A percentile compares a stretch with the other conserved stretches of the same genome.
Conservation (phyloP, 768 basidiomycete species). For the Amanita pallidorosea region DNA sequence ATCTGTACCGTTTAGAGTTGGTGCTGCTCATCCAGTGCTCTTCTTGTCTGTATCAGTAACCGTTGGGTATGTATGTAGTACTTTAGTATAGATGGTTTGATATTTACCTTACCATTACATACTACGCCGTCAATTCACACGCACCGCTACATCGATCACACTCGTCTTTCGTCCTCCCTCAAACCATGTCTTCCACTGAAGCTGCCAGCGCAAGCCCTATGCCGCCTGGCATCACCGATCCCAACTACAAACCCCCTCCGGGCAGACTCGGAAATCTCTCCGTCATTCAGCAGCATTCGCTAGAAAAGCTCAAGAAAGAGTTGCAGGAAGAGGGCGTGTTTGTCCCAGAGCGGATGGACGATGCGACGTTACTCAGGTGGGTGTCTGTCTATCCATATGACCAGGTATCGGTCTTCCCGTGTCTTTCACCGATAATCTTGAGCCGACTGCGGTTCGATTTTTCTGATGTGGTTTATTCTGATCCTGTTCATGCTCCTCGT, state of each 20-base stretch:
- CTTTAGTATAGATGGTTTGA: too few species aligned
- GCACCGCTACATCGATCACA: conserved; percentile 5
- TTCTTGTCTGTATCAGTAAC: too few species aligned
- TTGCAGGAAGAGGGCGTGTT: conserved; percentile 50
- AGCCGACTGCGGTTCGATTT: too few species aligned
- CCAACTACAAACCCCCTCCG: conserved; percentile 53
- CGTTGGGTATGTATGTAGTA: too few species aligned
- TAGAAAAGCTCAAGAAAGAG: conserved; percentile 58
- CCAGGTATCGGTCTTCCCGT: neutral
- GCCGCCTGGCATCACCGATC: conserved; percentile 51
- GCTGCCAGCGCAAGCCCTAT: conserved; percentile 43
- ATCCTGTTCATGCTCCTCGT: neutral
- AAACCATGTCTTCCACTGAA: conserved; percentile 7
- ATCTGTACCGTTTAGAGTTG: conserved; percentile 12
- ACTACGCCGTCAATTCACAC: neutral
- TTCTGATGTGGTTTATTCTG: neutral
- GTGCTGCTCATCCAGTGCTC: too few species aligned
- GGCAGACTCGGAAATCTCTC: conserved; percentile 72
- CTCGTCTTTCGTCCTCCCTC: conserved; percentile 2
- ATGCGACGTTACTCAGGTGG: conserved; percentile 56
- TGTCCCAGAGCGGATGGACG: conserved; percentile 57
- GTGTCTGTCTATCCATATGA: neutral
- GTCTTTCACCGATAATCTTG: neutral
- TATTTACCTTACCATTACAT: too few species aligned
- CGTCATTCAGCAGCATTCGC: conserved; percentile 44